Percentiles rank a stretch among this genome's conserved stretches.
Evolutionary conservation across 148 eudicot genomes (phyloP).

Genomic region (Heliamphora exappendiculata): DNA sequence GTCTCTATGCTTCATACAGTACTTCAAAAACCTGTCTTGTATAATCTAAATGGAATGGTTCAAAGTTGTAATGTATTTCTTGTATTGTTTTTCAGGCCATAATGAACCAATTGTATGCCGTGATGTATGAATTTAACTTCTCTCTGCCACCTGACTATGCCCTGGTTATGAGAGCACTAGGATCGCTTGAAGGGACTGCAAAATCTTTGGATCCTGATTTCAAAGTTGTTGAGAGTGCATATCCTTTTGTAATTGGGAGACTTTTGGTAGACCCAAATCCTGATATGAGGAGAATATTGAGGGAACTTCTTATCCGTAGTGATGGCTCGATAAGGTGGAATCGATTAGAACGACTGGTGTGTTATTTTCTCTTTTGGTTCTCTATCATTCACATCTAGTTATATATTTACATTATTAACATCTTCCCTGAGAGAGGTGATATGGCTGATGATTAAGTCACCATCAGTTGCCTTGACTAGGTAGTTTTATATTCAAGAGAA

Average conservation of each 20-base stretch:
- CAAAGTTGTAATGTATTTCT: neutral
- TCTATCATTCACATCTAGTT: neutral
- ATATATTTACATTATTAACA: neutral
- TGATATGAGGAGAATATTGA: slow-evolving; percentile 89
- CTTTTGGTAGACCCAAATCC: slow-evolving; percentile 90
- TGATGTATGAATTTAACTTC: slow-evolving; percentile 91
- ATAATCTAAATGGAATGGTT: neutral
- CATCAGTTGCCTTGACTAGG: neutral
- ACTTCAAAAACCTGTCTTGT: neutral
- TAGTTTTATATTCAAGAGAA: too few species aligned
- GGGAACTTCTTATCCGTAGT: slow-evolving; percentile 80
- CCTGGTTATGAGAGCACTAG: slow-evolving; percentile 92
- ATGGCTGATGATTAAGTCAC: neutral
- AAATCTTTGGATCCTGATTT: slow-evolving; percentile 92
- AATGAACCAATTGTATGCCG: slow-evolving; percentile 92
- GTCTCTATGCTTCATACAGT: neutral
- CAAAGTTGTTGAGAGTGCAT: slow-evolving; percentile 90
- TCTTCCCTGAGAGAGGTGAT: neutral
- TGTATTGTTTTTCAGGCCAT: slow-evolving; percentile 56
- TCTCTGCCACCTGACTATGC: slow-evolving; percentile 98
- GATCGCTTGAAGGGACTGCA: slow-evolving; percentile 98
- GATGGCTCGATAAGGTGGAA: slow-evolving; percentile 97
- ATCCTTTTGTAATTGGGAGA: slow-evolving; percentile 91
- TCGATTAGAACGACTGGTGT: slow-evolving; percentile 87
- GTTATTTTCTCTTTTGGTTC: slow-evolving; percentile 17